Evolutionary conservation across 163 green algal species (phyloP), one percentile per base, ranked within the genome.

Genomic region (Smithsoniella earleae): DNA sequence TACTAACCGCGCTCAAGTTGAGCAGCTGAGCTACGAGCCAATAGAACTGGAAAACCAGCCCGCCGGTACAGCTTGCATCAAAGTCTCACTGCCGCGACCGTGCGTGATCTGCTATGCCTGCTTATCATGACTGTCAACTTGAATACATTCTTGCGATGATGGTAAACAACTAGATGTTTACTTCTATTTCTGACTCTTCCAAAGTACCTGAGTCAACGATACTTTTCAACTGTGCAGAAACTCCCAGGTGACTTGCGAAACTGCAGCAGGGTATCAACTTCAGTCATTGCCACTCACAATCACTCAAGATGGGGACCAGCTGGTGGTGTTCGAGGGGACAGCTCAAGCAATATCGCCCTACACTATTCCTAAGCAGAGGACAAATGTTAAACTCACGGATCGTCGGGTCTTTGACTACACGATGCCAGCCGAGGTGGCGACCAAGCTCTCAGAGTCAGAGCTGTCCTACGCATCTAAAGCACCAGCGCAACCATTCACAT

Each of bases 281-380:
- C 31, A 4, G 3, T 16, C 58, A 3, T 38, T 28, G 30, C 58
- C 58, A 13, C 30, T 31, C 20, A 34, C 20, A 0, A 34, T 69
- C n/a, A 30, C 31, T 30, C 58, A 69, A 33, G 27, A 25, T 30
- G n/a, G 43, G 27, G 0, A 4, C 20, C 58, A 69, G 58, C 34
- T 43, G 30, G 58, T 69, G 27, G 16, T 45, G 58, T 69, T 38
- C 58, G 20, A 30, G 58, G 25, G 58, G 30, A 69, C 58, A 1
- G 25, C 20, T 30, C 16, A 69, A 33, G 58, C 25, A 0, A 30
- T 34, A 16, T 38, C n/a, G n/a, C 58, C 58, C 0, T 69, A 69
- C 58, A 33, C 58, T 13, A 33, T 69, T n/a, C n/a, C n/a, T n/a
- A n/a, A n/a, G n/a, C n/a, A n/a, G n/a, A n/a, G n/a, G n/a, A n/a